These are phyloP conservation scores for Avena sativa DNA, from an alignment of 176 grass and related monocot species.

Conservation along the genomic window DNA sequence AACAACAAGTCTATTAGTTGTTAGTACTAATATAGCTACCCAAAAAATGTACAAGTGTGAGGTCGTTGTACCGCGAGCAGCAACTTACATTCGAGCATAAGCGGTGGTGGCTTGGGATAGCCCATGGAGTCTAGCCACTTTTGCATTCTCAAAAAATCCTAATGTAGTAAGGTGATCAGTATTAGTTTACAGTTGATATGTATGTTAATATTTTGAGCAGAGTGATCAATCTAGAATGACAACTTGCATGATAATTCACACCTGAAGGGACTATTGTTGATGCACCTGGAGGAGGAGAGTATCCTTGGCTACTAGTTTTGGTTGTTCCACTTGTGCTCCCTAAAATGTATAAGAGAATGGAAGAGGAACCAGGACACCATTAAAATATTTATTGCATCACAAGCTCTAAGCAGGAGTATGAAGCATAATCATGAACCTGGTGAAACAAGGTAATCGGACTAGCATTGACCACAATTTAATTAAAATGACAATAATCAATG, in stretches of 20 bases:
- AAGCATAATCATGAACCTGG: background rate
- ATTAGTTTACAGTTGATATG: background rate
- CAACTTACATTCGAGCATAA: conserved; percentile 32
- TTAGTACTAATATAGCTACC: background rate
- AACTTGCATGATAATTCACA: conserved; percentile 17
- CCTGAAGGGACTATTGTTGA: conserved; percentile 5
- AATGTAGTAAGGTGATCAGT: background rate
- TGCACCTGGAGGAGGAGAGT: conserved; percentile 5
- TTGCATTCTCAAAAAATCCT: background rate
- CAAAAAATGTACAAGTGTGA: background rate
- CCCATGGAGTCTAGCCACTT: background rate
- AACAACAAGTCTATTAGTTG: conserved; percentile 2
- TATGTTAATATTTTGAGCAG: background rate
- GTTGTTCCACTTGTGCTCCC: background rate
- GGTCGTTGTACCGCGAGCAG: background rate
- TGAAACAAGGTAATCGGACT: background rate
- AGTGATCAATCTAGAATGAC: background rate
- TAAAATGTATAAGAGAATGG: background rate
- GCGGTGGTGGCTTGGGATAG: conserved; percentile 44
- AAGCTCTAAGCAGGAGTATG: background rate
- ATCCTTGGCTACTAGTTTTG: background rate
- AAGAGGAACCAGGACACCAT: background rate
- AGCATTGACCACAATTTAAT: background rate
- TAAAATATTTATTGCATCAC: background rate
- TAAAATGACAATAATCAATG: background rate